Conservation (phyloP, 1,139 yeast genomes). For the Yamadazyma membranifaciens region DNA sequence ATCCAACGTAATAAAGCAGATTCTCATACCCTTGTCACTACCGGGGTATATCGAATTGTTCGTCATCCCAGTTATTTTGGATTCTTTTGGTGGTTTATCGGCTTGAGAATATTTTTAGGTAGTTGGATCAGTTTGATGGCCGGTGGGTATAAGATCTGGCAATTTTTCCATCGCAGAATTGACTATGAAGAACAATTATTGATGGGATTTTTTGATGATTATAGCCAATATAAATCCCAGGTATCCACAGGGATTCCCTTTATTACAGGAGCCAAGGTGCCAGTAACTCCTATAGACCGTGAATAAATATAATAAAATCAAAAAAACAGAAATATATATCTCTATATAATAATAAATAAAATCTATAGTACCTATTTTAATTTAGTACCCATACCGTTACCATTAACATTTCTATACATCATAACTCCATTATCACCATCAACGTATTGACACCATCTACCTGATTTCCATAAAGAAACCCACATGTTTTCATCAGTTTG, state of each 20-base stretch:
- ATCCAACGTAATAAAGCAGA: conserved; percentile 53
- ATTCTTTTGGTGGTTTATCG: conserved; percentile 91
- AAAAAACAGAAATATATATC: too few species aligned
- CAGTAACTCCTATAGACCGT: too few species aligned
- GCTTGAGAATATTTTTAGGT: conserved; percentile 68
- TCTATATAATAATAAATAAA: neutral
- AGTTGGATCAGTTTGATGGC: conserved; percentile 38
- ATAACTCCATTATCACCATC: conserved; percentile 59
- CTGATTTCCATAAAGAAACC: conserved; percentile 53
- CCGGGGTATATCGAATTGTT: conserved; percentile 63
- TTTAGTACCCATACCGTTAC: conserved; percentile 33
- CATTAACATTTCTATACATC: conserved; percentile 60
- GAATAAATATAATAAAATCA: too few species aligned
- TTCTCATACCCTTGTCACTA: conserved; percentile 65
- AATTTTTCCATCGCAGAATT: conserved; percentile 69
- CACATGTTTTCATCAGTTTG: conserved; percentile 57
- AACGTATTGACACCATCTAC: conserved; percentile 58
- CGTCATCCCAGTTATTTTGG: conserved; percentile 95
- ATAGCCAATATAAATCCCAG: conserved; percentile 47
- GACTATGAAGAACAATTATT: conserved; percentile 66
- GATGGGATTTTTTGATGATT: conserved; percentile 62
- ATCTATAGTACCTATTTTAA: conserved; percentile 6
- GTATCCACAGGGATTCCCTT: conserved; percentile 69
- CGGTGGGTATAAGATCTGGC: conserved; percentile 47
- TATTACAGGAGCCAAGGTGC: conserved; percentile 21